Percentiles rank a stretch among this genome's conserved stretches.
These are phyloP conservation scores for Boletus tomentosulus DNA, from an alignment of 768 basidiomycete genomes.

Conservation along the genomic window DNA sequence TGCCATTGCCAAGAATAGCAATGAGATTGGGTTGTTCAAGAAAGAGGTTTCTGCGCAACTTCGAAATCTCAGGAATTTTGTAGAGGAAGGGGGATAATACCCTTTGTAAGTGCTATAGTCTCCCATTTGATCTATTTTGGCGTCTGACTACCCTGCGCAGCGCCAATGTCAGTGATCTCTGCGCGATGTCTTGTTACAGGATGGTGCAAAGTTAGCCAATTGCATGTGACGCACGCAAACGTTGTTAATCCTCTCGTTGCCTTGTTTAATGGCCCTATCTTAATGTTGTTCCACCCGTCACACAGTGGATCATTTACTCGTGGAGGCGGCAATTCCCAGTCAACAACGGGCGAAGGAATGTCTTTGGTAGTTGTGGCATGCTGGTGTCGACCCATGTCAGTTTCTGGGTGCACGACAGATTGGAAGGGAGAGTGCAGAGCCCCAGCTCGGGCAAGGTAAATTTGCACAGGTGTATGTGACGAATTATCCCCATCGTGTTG, in stretches of 20 bases:
- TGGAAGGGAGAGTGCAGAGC: background rate
- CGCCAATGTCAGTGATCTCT: background rate
- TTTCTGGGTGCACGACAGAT: background rate
- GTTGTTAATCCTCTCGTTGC: background rate
- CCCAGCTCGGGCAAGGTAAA: background rate
- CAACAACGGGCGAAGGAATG: background rate
- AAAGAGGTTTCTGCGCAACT: constrained; percentile 71
- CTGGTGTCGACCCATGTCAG: background rate
- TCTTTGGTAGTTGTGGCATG: background rate
- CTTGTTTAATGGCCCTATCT: background rate
- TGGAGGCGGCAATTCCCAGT: background rate
- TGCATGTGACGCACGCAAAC: background rate
- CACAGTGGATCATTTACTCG: background rate
- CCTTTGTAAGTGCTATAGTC: background rate
- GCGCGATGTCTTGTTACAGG: background rate
- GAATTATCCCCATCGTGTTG: background rate
- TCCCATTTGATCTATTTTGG: background rate
- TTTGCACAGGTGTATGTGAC: background rate
- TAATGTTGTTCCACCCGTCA: background rate
- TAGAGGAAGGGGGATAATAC: constrained; percentile 45
- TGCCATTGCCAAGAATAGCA: constrained; percentile 79
- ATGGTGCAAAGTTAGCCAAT: background rate
- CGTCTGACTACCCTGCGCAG: background rate
- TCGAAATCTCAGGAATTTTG: constrained; percentile 62
- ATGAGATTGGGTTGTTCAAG: constrained; percentile 80